Percentiles rank a stretch among this genome's conserved stretches.
Conservation (phyloP, 2,329 filamentous ascomycete species). For the Cordyceps fumosorosea region DNA sequence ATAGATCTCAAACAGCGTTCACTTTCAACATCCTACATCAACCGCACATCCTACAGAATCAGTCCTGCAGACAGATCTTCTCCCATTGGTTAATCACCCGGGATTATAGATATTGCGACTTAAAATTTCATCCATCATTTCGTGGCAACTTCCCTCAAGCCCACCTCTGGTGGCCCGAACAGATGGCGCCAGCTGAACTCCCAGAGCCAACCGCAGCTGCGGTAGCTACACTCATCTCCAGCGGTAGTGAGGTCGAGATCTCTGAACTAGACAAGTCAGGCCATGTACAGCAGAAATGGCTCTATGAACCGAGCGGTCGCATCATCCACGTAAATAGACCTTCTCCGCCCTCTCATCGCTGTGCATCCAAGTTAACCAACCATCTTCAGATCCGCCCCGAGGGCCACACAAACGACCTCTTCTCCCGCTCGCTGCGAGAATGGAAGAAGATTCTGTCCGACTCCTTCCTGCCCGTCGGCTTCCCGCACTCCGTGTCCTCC, state of each 20-base stretch:
- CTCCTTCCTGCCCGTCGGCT: conserved; percentile 82
- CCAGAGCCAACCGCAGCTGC: not conserved
- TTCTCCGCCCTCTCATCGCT: no score
- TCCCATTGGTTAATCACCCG: no score
- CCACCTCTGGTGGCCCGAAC: not conserved
- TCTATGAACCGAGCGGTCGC: conserved; percentile 22
- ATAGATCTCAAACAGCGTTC: not conserved
- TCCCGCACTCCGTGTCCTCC: conserved; percentile 74
- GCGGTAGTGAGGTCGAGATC: conserved; percentile 19
- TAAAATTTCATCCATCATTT: not conserved
- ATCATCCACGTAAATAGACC: conserved; percentile 21
- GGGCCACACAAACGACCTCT: conserved; percentile 18
- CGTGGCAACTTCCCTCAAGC: not conserved
- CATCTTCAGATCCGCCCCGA: conserved; percentile 1
- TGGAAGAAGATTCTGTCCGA: conserved; percentile 45
- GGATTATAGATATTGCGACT: not conserved
- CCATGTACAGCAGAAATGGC: conserved; percentile 28
- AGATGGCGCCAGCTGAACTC: not conserved
- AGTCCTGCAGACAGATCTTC: not conserved
- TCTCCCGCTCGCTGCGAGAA: conserved; percentile 25
- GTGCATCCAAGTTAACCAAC: not conserved
- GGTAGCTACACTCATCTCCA: conserved; percentile 16
- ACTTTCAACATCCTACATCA: not conserved
- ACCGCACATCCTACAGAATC: conserved; percentile 4
- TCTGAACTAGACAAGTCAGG: conserved; percentile 33